These are phyloP conservation scores for Aspergillus vadensis DNA, from an alignment of 2,329 filamentous ascomycete species.

Conservation along the genomic window DNA sequence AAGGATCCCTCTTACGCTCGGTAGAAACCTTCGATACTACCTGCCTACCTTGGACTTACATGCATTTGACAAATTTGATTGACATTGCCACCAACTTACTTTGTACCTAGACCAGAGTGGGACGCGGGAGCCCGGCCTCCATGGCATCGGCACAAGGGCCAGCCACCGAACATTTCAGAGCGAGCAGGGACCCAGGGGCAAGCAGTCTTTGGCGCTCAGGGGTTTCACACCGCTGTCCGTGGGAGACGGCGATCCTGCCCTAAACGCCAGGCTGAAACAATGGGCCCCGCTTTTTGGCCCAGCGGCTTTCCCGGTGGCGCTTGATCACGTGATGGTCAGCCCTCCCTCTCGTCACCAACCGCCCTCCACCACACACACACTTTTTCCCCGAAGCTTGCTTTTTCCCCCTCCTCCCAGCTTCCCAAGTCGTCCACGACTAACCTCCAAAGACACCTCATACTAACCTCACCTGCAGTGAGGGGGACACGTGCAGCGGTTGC, in stretches of 20 bases:
- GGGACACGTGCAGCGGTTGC: neutral
- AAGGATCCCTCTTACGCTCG: neutral
- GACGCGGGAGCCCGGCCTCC: neutral
- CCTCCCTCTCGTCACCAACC: neutral
- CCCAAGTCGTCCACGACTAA: neutral
- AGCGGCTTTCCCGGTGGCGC: constrained; percentile 1
- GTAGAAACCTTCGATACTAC: neutral
- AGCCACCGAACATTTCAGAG: constrained; percentile 5
- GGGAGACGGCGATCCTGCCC: constrained; percentile 17
- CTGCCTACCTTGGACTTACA: neutral
- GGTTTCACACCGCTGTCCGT: constrained; percentile 17
- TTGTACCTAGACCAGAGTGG: neutral
- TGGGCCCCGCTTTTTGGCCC: constrained; percentile 7
- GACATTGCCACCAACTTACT: neutral
- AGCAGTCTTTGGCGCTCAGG: constrained; percentile 10
- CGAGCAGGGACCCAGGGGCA: constrained; percentile 20
- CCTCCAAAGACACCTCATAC: neutral
- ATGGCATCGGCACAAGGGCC: neutral
- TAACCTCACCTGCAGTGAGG: constrained; percentile 7
- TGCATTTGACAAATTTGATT: neutral
- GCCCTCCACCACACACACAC: constrained; percentile 1
- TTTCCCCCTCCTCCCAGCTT: neutral
- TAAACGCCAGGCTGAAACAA: constrained; percentile 16
- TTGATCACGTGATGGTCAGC: constrained; percentile 9
- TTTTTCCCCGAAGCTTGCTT: neutral